phyloP scores from a whole-genome alignment of 2,329 filamentous ascomycete species.

The Aureobasidium sp. region DNA sequence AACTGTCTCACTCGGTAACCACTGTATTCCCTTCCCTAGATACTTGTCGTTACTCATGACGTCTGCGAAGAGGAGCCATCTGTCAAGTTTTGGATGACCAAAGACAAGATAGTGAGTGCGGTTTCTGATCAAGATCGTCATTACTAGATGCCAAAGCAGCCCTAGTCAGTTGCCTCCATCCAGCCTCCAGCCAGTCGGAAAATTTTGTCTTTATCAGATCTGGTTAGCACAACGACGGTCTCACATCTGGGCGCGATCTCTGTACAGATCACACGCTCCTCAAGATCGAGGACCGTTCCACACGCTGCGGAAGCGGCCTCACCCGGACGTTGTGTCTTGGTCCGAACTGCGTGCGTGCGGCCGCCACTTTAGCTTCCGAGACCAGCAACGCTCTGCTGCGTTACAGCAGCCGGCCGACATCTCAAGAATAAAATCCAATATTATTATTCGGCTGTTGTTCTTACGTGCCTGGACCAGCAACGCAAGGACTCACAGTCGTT shows the following conservation, averaged over 20 bases:
- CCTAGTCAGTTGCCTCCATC: not conserved
- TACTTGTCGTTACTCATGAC: not conserved
- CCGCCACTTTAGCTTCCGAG: conserved; percentile 11
- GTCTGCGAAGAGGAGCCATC: not conserved
- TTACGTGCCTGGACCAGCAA: not conserved
- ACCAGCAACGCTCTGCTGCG: not conserved
- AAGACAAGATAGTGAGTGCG: not conserved
- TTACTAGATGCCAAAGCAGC: not conserved
- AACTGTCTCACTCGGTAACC: not conserved
- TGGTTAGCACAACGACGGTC: conserved; percentile 5
- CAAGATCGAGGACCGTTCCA: conserved; percentile 9
- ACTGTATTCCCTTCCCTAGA: not conserved
- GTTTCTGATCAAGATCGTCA: conserved; percentile 1
- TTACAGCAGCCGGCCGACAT: not conserved
- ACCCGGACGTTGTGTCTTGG: conserved; percentile 1
- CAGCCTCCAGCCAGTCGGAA: not conserved
- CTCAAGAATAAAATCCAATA: not conserved
- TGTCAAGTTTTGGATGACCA: conserved; percentile 1
- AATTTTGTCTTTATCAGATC: conserved; percentile 2
- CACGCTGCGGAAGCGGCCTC: not conserved
- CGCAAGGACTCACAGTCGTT: not conserved
- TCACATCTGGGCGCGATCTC: conserved; percentile 1
- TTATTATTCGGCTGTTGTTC: not conserved
- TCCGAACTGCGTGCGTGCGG: conserved; percentile 6
- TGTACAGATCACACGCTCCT: conserved; percentile 1